These are phyloP conservation scores for Striga hermonthica DNA, from an alignment of 305 asterid species.

Conservation along the genomic window DNA sequence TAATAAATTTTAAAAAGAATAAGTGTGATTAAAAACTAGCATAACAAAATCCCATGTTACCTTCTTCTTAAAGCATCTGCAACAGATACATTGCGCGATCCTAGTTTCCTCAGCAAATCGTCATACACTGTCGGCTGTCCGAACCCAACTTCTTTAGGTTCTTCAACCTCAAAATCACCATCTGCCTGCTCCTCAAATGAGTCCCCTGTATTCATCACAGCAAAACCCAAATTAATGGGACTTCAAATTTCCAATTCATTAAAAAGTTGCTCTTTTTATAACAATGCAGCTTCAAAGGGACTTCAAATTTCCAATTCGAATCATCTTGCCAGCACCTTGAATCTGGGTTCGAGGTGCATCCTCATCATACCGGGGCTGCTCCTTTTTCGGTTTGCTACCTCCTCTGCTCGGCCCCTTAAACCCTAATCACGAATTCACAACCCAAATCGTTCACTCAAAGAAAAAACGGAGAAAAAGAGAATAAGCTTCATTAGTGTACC, in stretches of 20 bases:
- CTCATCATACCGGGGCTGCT: conserved; percentile 11
- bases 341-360: conserved; percentile 20
- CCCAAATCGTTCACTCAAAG: background rate
- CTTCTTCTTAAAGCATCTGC: conserved; percentile 52
- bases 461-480: background rate
- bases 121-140: conserved; percentile 54
- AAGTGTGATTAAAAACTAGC: background rate
- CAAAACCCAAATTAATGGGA: background rate
- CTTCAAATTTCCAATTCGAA: background rate
- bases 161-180: conserved; percentile 38
- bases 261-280: background rate
- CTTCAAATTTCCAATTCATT: background rate
- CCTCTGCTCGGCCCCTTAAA: conserved; percentile 24
- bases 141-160: conserved; percentile 31
- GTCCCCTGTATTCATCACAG: conserved; percentile 35
- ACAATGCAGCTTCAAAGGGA: background rate
- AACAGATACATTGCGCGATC: conserved; percentile 44
- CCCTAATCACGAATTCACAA: conserved; percentile 25
- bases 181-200: conserved; percentile 38
- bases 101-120: conserved; percentile 55
- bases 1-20: background rate
- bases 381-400: conserved; percentile 18
- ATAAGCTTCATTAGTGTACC: conserved; percentile 20
- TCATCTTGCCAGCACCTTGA: conserved; percentile 35
- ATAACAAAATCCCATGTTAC: conserved; percentile 28